phyloP scores from a whole-genome alignment of 495 filamentous ascomycete species.

The Aspergillus nidulans region DNA sequence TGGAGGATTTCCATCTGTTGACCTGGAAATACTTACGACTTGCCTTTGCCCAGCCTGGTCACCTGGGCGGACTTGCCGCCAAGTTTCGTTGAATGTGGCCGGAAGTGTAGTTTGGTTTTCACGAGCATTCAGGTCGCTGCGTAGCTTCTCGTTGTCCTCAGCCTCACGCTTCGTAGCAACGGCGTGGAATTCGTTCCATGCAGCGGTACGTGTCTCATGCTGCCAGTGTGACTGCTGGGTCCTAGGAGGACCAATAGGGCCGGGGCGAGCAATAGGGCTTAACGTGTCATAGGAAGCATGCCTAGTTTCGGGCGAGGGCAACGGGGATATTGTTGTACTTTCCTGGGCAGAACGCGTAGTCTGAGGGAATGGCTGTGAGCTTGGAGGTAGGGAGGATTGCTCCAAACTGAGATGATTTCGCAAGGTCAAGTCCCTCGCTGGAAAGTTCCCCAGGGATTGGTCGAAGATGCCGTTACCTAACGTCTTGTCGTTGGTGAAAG shows the following conservation, averaged over 20 bases:
- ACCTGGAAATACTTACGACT: constrained; percentile 31
- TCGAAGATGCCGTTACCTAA: constrained; percentile 80
- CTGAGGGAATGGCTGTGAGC: constrained; percentile 30
- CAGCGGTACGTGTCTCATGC: constrained; percentile 30
- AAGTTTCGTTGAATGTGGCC: constrained; percentile 57
- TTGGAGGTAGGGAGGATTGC: constrained; percentile 27
- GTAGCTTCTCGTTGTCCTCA: constrained; percentile 35
- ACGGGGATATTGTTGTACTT: constrained; percentile 24
- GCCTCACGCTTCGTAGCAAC: constrained; percentile 40
- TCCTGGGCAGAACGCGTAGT: constrained; percentile 31
- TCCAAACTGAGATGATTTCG: constrained; percentile 38
- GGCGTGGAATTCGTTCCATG: constrained; percentile 50
- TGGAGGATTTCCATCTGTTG: constrained; percentile 25
- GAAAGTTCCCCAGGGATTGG: constrained; percentile 50
- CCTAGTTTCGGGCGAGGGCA: constrained; percentile 36
- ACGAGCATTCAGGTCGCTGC: constrained; percentile 31
- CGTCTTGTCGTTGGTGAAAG: constrained; percentile 62
- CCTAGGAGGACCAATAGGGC: constrained; percentile 50
- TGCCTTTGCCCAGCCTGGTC: constrained; percentile 40
- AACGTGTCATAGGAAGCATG: constrained; percentile 34
- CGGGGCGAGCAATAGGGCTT: constrained; percentile 39
- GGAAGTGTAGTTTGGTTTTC: constrained; percentile 38
- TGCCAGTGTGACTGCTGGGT: constrained; percentile 37
- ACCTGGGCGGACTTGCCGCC: constrained; percentile 53
- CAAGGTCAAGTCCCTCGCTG: constrained; percentile 34